Evolutionary conservation across 257 asterid species (phyloP).

Genomic region (Cordia subcordata): DNA sequence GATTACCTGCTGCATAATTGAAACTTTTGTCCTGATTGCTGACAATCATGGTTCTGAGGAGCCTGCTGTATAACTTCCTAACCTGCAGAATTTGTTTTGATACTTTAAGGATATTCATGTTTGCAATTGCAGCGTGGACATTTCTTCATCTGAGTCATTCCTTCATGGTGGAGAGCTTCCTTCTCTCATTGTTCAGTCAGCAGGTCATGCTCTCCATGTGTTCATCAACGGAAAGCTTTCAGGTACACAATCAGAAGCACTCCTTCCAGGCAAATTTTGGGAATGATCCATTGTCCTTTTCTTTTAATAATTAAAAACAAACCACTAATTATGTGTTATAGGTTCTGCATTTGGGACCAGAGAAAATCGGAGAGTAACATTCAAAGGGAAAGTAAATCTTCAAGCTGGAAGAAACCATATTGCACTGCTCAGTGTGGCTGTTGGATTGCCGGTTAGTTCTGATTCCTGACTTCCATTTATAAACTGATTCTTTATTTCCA

Average conservation of each 20-base stretch:
- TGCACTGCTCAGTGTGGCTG: slow-evolving; percentile 84
- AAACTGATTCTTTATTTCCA: background rate
- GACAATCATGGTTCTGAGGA: background rate
- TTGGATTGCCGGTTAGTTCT: slow-evolving; percentile 83
- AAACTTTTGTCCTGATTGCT: no score
- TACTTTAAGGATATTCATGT: background rate
- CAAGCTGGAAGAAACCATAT: slow-evolving; percentile 70
- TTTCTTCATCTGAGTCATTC: slow-evolving; percentile 76
- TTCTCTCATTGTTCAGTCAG: slow-evolving; percentile 64
- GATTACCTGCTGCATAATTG: background rate
- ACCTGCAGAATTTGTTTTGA: background rate
- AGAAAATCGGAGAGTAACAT: slow-evolving; percentile 56
- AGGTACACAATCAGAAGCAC: slow-evolving; percentile 35
- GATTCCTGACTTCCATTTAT: background rate
- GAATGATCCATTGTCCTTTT: background rate
- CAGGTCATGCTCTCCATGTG: slow-evolving; percentile 81
- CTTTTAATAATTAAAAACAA: background rate
- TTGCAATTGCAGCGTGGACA: slow-evolving; percentile 48
- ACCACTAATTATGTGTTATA: slow-evolving; percentile 14
- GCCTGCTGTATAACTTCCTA: background rate
- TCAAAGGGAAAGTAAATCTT: slow-evolving; percentile 50
- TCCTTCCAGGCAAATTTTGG: slow-evolving; percentile 1
- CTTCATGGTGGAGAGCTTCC: slow-evolving; percentile 74
- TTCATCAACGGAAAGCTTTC: slow-evolving; percentile 85
- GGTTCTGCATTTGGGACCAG: slow-evolving; percentile 90